Conservation (phyloP, 2,329 filamentous ascomycete species). For the Fusarium falciforme region DNA sequence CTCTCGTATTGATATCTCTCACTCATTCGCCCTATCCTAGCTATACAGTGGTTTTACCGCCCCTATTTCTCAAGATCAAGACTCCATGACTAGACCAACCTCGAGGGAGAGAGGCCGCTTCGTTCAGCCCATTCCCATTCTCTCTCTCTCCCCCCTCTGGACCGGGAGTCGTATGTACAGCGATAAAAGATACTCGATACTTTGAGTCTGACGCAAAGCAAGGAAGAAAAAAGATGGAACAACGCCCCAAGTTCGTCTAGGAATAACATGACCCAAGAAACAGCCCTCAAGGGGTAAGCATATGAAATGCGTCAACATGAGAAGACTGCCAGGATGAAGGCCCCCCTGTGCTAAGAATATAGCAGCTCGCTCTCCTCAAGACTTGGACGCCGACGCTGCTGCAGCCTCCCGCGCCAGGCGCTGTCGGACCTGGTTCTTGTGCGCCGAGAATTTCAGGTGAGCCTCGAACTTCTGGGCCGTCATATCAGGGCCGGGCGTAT, state of each 20-base stretch:
- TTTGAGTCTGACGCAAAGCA: slow-evolving; percentile 19
- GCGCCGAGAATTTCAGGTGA: slow-evolving; percentile 86
- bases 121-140: slow-evolving; percentile 12
- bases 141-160: slow-evolving; percentile 2
- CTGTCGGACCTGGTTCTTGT: slow-evolving; percentile 74
- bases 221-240: slow-evolving; percentile 11
- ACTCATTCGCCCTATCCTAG: slow-evolving; percentile 29
- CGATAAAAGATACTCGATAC: slow-evolving; percentile 9
- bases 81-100: slow-evolving; percentile 30
- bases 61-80: slow-evolving; percentile 25
- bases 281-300: neutral
- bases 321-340: neutral
- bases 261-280: slow-evolving; percentile 15
- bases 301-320: neutral
- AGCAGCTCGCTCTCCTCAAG: slow-evolving; percentile 1
- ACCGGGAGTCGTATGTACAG: slow-evolving; percentile 25
- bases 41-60: slow-evolving; percentile 28
- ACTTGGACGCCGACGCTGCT: neutral
- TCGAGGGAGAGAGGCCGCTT: slow-evolving; percentile 8
- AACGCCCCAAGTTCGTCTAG: slow-evolving; percentile 27
- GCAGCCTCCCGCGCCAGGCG: slow-evolving; percentile 44
- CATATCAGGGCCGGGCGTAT: slow-evolving; percentile 87
- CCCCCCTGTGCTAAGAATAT: neutral
- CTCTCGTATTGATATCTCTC: slow-evolving; percentile 22
- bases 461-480: slow-evolving; percentile 93